Percentiles rank a stretch among this genome's conserved stretches.
Conservation (phyloP, 192 early-diverging fungal genomes). For the Geranomyces variabilis region DNA sequence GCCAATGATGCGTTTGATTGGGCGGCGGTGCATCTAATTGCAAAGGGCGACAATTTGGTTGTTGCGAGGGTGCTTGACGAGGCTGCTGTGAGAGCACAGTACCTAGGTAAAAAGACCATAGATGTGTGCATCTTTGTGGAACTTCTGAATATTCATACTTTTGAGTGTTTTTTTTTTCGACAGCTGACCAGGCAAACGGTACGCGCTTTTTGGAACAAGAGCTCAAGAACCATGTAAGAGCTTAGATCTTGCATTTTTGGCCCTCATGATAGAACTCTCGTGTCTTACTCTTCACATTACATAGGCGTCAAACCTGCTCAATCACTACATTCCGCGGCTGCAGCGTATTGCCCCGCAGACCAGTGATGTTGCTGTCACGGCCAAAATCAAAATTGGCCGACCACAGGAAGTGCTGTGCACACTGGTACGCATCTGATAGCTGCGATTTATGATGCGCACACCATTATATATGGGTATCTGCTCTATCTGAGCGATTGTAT, state of each 20-base stretch:
- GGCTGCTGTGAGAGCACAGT: neutral
- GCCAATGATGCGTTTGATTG: slow-evolving; percentile 2
- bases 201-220: slow-evolving; percentile 5
- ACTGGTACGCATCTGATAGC: neutral
- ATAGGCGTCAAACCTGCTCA: slow-evolving; percentile 11
- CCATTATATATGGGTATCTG: neutral
- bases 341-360: neutral
- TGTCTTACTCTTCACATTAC: neutral
- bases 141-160: neutral
- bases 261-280: neutral
- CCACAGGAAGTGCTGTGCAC: neutral
- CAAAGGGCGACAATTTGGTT: neutral
- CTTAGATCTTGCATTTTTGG: neutral
- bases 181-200: slow-evolving; percentile 4
- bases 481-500: too few species aligned
- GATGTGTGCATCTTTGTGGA: neutral
- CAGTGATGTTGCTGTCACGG: slow-evolving; percentile 4
- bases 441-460: neutral
- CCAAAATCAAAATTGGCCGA: slow-evolving; percentile 9
- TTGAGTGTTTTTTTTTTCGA: neutral
- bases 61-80: slow-evolving; percentile 6
- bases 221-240: slow-evolving; percentile 7
- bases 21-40: neutral
- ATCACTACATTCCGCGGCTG: slow-evolving; percentile 7
- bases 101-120: neutral